Base-by-base conservation (phyloP, 257 asterid genomes). In the Plantago major region DNA sequence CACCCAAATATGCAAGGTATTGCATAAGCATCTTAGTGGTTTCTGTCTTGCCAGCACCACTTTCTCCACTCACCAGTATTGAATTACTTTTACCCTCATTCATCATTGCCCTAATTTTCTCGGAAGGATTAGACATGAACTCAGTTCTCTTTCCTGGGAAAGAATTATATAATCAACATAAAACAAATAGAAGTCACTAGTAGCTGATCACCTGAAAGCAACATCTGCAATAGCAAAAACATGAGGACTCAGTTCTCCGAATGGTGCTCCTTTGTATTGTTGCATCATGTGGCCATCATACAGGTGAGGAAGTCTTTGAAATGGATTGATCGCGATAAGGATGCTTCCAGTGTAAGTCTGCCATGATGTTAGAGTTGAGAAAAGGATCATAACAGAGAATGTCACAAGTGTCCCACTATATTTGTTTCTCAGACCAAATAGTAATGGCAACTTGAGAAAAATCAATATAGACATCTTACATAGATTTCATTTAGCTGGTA, bases 21-120 rank as follows among this genome's bases (percentile, higher is more conserved):
- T 70, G 82, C 99, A 93, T 93, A 79, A 93, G 97, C 99, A 93
- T 93, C 87, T 89, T 92, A 50, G 99, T 89, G 22, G 97, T 92
- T 87, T 92, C 96, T 13, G 99, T 92, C 81, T 92, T 92, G 66
- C 99, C 99, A 49, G 99, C 97, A 65, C 99, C 99, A 78, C 99
- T 92, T 84, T 92, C 99, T 67, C 99, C 99, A 68, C 99, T 92
- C 11, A 92, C 99, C 63, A 92, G 73, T 67, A 92, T 92, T 28
- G 99, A 82, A 71, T 93, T 93, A 77, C 96, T 89, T 80, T 82
- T 89, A 30, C 90, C 95, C 74, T 93, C 97, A 42, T 81, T 81
- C 51, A 79, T 55, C 99, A 93, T 89, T 54, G 87, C 95, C 87
- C 96, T 87, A 64, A 55, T 64, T 73, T 73, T 80, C 61, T 67